Conservation (phyloP, 2,329 filamentous ascomycete species). For the Aspergillus calidoustus region DNA sequence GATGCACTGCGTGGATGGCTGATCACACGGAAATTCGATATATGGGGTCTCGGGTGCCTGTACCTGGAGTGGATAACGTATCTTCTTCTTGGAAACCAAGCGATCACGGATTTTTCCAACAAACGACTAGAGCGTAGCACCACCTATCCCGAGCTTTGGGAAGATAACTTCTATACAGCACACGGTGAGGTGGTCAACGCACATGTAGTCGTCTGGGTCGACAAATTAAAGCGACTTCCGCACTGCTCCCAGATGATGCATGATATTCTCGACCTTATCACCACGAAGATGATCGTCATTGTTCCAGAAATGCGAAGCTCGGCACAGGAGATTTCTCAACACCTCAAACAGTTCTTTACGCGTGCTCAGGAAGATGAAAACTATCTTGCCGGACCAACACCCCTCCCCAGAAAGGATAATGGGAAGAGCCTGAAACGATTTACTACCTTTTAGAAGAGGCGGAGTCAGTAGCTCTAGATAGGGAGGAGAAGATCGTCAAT, state of each 20-base stretch:
- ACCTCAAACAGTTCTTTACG: not conserved
- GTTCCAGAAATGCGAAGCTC: not conserved
- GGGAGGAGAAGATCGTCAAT: too few species aligned
- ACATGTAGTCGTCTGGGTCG: constrained; percentile 14
- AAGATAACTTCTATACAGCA: constrained; percentile 17
- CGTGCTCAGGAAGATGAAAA: not conserved
- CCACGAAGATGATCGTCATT: constrained; percentile 14
- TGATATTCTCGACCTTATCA: constrained; percentile 18
- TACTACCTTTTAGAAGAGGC: too few species aligned
- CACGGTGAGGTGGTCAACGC: constrained; percentile 4
- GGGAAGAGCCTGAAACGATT: too few species aligned
- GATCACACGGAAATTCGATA: constrained; percentile 14
- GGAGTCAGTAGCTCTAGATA: too few species aligned
- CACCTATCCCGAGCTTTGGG: not conserved
- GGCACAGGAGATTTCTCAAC: not conserved
- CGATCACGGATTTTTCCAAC: too few species aligned
- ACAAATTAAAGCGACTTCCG: not conserved
- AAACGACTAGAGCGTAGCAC: too few species aligned
- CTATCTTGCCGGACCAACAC: not conserved
- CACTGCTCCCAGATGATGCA: constrained; percentile 8
- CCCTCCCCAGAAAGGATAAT: too few species aligned
- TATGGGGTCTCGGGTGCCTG: too few species aligned
- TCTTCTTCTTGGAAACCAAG: too few species aligned
- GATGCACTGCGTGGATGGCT: constrained; percentile 36
- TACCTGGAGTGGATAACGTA: too few species aligned